These are phyloP conservation scores for Colletotrichum orbiculare DNA, from an alignment of 2,329 filamentous ascomycete species.

Conservation along the genomic window DNA sequence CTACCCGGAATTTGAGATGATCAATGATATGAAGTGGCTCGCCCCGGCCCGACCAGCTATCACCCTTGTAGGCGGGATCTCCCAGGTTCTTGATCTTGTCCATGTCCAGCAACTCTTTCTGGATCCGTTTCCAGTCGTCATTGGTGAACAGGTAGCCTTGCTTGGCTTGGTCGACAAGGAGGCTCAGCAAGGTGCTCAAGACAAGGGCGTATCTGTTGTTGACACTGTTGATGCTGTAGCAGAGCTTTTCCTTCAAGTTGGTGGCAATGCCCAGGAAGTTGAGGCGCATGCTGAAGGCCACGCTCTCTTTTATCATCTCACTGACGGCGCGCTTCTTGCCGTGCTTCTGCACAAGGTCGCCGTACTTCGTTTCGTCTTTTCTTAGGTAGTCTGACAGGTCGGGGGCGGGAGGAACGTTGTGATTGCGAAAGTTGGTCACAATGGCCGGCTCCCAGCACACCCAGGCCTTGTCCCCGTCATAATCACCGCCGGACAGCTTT, in stretches of 20 bases:
- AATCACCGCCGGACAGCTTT: constrained; percentile 82
- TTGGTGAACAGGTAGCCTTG: constrained; percentile 62
- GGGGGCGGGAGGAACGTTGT: constrained; percentile 56
- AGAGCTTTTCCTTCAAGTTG: constrained; percentile 69
- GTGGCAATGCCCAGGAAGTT: constrained; percentile 73
- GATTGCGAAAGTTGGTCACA: constrained; percentile 74
- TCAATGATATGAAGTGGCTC: constrained; percentile 68
- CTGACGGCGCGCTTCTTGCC: constrained; percentile 44
- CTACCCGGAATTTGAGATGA: constrained; percentile 66
- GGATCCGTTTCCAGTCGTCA: constrained; percentile 53
- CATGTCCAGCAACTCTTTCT: constrained; percentile 40
- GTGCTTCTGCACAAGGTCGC: constrained; percentile 50
- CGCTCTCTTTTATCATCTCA: constrained; percentile 62
- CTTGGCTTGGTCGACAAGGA: constrained; percentile 68
- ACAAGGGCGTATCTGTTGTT: constrained; percentile 54
- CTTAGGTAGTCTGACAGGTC: constrained; percentile 63
- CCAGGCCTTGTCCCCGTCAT: constrained; percentile 84
- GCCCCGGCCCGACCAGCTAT: constrained; percentile 41
- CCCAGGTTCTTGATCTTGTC: constrained; percentile 30
- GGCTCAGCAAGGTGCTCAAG: constrained; percentile 63
- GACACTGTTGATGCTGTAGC: constrained; percentile 68
- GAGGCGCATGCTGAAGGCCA: constrained; percentile 68
- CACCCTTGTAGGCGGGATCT: constrained; percentile 58
- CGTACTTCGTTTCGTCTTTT: constrained; percentile 59
- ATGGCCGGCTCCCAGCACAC: constrained; percentile 78